phyloP scores from a whole-genome alignment of 768 basidiomycete genomes.

The Dacryopinax spathularia region DNA sequence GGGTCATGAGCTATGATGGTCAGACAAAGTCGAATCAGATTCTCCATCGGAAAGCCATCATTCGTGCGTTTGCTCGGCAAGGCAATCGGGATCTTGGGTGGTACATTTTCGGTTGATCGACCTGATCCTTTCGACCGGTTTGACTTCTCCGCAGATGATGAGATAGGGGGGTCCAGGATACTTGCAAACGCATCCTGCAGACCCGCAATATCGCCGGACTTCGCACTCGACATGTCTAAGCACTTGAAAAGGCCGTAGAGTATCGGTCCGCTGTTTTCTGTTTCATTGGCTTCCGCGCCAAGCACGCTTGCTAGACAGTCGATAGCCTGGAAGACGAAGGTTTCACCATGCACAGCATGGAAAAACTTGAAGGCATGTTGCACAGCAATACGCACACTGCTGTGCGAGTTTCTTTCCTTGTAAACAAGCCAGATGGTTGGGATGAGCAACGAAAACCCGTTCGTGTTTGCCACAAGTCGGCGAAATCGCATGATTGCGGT shows the following conservation, averaged over 20 bases:
- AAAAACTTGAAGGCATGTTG: conserved; percentile 61
- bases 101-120: not conserved
- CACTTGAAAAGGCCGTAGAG: conserved; percentile 1
- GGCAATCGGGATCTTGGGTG: conserved; percentile 24
- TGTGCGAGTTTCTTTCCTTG: conserved; percentile 41
- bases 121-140: conserved; percentile 17
- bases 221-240: not conserved
- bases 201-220: not conserved
- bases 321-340: conserved; percentile 60
- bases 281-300: conserved; percentile 13
- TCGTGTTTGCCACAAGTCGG: conserved; percentile 57
- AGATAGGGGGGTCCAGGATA: conserved; percentile 37
- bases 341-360: conserved; percentile 55
- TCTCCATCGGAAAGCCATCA: conserved; percentile 42
- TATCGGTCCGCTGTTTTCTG: not conserved
- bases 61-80: conserved; percentile 43
- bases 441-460: conserved; percentile 63
- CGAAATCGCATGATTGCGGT: conserved; percentile 62
- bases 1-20: conserved; percentile 70
- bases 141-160: conserved; percentile 41
- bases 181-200: conserved; percentile 36
- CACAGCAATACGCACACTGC: conserved; percentile 48
- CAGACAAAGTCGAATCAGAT: conserved; percentile 56
- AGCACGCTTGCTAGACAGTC: conserved; percentile 46
- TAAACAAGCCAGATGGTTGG: conserved; percentile 57